Evolutionary conservation across 2,329 filamentous ascomycete genomes (phyloP).

Genomic region (Claviceps quebecensis): DNA sequence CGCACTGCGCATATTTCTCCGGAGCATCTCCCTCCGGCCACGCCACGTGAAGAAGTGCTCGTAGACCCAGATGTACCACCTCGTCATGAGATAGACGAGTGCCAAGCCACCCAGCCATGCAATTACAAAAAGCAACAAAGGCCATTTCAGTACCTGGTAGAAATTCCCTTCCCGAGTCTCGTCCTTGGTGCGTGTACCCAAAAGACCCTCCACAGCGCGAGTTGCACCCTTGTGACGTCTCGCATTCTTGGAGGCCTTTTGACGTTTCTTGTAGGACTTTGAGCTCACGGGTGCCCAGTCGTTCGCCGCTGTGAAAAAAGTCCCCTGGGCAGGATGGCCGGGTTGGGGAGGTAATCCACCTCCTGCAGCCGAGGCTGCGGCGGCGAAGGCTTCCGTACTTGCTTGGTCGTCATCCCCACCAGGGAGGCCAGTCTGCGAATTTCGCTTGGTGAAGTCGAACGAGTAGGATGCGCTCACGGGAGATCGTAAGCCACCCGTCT

Average conservation of each 20-base stretch:
- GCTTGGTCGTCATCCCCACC: constrained; percentile 19
- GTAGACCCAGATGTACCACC: constrained; percentile 83
- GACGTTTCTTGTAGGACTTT: constrained; percentile 35
- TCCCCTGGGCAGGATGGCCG: constrained; percentile 19
- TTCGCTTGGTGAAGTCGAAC: constrained; percentile 28
- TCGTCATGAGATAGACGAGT: constrained; percentile 59
- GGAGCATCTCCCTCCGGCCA: constrained; percentile 57
- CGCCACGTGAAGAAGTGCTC: constrained; percentile 87
- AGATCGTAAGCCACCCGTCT: constrained; percentile 26
- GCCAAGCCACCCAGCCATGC: constrained; percentile 68
- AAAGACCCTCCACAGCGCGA: constrained; percentile 25
- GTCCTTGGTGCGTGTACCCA: constrained; percentile 56
- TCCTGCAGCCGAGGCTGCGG: constrained; percentile 24
- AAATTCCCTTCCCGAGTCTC: constrained; percentile 91
- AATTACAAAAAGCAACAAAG: constrained; percentile 65
- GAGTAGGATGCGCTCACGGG: constrained; percentile 25
- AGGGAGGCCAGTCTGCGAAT: constrained; percentile 18
- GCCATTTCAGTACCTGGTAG: constrained; percentile 84
- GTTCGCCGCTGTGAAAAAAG: constrained; percentile 79
- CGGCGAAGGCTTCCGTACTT: constrained; percentile 22
- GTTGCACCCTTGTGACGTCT: constrained; percentile 19
- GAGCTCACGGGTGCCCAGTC: constrained; percentile 89
- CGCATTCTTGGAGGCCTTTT: constrained; percentile 22
- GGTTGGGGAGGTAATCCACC: constrained; percentile 17
- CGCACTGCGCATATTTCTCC: constrained; percentile 56